Evolutionary conservation across 164 flowering plant genomes (phyloP).

Genomic region (Cinnamomum chago): DNA sequence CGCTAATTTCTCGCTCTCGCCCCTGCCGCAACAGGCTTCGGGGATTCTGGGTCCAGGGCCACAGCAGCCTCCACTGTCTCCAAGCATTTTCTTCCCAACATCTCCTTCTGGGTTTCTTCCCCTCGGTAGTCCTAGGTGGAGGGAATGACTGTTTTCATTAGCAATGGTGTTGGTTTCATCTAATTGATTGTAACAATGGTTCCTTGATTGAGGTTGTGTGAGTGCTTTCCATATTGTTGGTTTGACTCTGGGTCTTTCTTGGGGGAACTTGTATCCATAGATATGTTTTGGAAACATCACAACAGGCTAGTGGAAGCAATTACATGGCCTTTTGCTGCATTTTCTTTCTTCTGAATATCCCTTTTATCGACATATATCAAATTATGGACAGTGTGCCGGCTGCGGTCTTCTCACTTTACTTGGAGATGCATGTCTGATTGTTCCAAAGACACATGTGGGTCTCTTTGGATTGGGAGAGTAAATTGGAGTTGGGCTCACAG

Average conservation of each 20-base stretch:
- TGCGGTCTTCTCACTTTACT: constrained; percentile 7
- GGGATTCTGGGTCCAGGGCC: constrained; percentile 97
- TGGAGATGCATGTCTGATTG: constrained; percentile 5
- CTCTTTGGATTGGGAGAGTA: constrained; percentile 11
- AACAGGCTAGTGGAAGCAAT: constrained; percentile 12
- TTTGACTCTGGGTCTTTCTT: background rate
- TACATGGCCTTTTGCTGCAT: constrained; percentile 3
- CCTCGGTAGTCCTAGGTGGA: constrained; percentile 80
- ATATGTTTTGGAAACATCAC: background rate
- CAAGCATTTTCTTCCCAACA: constrained; percentile 61
- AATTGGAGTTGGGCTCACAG: constrained; percentile 16
- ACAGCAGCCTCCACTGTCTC: constrained; percentile 61
- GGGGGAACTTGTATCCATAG: constrained; percentile 12
- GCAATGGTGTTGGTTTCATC: background rate
- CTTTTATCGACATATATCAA: constrained; percentile 8
- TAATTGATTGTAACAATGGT: constrained; percentile 2
- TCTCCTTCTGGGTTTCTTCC: constrained; percentile 81
- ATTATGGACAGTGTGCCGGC: constrained; percentile 8
- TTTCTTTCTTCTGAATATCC: constrained; percentile 7
- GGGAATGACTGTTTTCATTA: constrained; percentile 33
- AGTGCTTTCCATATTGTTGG: constrained; percentile 3
- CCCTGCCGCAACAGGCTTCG: constrained; percentile 39
- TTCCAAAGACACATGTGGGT: constrained; percentile 8
- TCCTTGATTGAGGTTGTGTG: background rate
- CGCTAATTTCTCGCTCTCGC: constrained; percentile 44